Conservation (phyloP, 495 filamentous ascomycete species). For the Penicillium silybi region DNA sequence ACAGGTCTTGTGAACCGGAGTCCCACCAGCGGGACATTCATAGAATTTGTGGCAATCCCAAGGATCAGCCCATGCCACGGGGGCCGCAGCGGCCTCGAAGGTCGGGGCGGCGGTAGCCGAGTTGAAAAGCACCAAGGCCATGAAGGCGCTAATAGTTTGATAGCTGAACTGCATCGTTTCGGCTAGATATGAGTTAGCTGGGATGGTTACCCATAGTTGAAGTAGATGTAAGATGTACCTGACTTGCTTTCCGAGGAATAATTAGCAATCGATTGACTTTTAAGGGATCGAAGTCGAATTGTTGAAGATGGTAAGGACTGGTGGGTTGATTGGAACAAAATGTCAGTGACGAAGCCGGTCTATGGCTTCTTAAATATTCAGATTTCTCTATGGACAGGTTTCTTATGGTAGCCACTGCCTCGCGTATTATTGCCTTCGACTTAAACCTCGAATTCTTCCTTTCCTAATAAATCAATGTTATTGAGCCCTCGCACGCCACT, state of each 20-base stretch:
- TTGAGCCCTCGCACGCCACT: no score
- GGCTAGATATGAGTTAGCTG: neutral
- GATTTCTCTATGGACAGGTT: no score
- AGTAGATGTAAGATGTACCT: neutral
- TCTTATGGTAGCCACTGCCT: no score
- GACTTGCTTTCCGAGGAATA: neutral
- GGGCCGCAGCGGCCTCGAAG: neutral
- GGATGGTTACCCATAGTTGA: neutral
- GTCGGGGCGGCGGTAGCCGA: neutral
- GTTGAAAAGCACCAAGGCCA: constrained; percentile 4
- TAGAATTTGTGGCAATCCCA: constrained; percentile 6
- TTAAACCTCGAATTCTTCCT: no score
- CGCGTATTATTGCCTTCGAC: no score
- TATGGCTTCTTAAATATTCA: no score
- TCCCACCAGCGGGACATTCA: constrained; percentile 6
- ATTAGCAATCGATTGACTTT: neutral
- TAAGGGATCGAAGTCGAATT: neutral
- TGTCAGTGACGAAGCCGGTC: no score
- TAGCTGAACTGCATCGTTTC: constrained; percentile 4
- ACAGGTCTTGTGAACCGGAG: constrained; percentile 7
- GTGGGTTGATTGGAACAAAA: no score
- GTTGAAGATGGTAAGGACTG: neutral
- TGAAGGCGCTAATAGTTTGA: neutral
- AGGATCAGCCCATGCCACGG: constrained; percentile 7
- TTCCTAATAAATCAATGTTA: no score